These are phyloP conservation scores for Arthromyces matolae DNA, from an alignment of 768 basidiomycete species.

Conservation along the genomic window DNA sequence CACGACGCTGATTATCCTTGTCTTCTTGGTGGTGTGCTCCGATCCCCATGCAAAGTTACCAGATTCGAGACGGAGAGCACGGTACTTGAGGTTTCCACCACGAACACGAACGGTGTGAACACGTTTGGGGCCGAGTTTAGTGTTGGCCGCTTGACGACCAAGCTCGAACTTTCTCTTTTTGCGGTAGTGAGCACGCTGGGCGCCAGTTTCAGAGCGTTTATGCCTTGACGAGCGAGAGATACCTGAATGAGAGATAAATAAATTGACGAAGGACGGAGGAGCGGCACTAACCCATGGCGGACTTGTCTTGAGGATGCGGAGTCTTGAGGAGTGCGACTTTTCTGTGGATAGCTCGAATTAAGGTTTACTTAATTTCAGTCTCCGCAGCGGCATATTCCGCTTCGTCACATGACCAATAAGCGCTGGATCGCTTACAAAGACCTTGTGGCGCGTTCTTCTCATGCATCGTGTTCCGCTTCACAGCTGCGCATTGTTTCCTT, in stretches of 20 bases:
- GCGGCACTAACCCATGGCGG: conserved; percentile 70
- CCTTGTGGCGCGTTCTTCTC: background rate
- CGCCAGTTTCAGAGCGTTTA: conserved; percentile 93
- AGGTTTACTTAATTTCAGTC: conserved; percentile 37
- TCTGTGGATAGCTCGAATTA: conserved; percentile 54
- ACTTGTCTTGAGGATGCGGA: conserved; percentile 66
- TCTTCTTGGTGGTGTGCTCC: conserved; percentile 92
- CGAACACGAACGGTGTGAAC: conserved; percentile 93
- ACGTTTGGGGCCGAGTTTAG: conserved; percentile 94
- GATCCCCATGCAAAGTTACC: conserved; percentile 99
- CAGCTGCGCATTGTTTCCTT: conserved; percentile 6
- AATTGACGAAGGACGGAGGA: conserved; percentile 10
- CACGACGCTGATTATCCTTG: conserved; percentile 93
- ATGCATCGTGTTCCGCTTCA: conserved; percentile 6
- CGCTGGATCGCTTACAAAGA: too few species aligned
- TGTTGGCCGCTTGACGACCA: conserved; percentile 96
- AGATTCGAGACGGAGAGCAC: conserved; percentile 92
- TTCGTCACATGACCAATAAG: background rate
- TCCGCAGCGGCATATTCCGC: conserved; percentile 35
- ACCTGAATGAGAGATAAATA: conserved; percentile 49
- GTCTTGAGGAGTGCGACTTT: conserved; percentile 40
- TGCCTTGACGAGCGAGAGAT: conserved; percentile 96
- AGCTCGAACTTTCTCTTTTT: conserved; percentile 99
- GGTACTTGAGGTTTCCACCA: conserved; percentile 93
- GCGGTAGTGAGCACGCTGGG: conserved; percentile 92